These are phyloP conservation scores for Schwanniomyces occidentalis DNA, from an alignment of 805 yeast genomes.

Conservation along the genomic window DNA sequence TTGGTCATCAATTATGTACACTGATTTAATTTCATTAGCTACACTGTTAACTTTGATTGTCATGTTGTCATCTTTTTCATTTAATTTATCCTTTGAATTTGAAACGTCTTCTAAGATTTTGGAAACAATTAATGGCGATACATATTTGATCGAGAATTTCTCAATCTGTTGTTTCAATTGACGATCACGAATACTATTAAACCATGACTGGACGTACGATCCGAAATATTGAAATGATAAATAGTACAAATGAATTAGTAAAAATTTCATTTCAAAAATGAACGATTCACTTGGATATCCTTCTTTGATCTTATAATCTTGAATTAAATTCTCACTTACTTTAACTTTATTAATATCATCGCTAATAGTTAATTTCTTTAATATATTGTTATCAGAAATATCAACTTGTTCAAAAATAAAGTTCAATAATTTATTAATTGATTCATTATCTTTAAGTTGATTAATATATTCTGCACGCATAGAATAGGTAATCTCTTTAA, in stretches of 20 bases:
- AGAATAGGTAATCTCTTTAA: conserved; percentile 63
- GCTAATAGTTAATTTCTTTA: conserved; percentile 15
- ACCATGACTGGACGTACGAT: conserved; percentile 67
- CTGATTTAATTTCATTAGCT: conserved; percentile 67
- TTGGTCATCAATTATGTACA: conserved; percentile 83
- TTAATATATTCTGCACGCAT: conserved; percentile 61
- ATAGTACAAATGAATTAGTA: conserved; percentile 54
- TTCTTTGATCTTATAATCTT: conserved; percentile 18
- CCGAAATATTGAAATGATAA: conserved; percentile 52
- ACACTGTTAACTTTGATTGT: conserved; percentile 61
- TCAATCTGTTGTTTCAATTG: conserved; percentile 63
- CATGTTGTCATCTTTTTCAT: conserved; percentile 43
- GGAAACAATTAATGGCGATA: conserved; percentile 65
- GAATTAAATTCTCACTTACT: conserved; percentile 17
- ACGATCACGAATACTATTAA: conserved; percentile 63
- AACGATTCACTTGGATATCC: conserved; percentile 20
- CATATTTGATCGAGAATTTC: conserved; percentile 55
- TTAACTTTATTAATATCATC: conserved; percentile 4
- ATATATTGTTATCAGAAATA: conserved; percentile 23
- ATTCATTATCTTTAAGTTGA: conserved; percentile 49
- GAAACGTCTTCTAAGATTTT: conserved; percentile 57
- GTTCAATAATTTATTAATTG: conserved; percentile 52
- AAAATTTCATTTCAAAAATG: conserved; percentile 33
- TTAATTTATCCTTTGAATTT: conserved; percentile 34
- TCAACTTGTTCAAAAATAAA: conserved; percentile 58